Conservation (phyloP, 352 stramenopile species). For the Globisporangium cederbergense region DNA sequence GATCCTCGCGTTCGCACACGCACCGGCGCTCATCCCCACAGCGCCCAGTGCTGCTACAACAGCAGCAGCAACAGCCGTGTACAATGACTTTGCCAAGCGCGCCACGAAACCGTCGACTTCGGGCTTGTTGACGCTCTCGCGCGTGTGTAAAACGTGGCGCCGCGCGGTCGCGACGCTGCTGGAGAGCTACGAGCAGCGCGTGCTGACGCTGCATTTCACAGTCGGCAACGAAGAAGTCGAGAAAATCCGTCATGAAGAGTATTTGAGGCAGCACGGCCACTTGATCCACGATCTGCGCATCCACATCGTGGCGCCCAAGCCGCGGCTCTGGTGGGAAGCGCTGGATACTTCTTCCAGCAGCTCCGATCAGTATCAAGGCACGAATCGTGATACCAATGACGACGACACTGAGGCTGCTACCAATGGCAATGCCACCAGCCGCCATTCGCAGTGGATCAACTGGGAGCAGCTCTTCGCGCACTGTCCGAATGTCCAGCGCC, state of each 20-base stretch:
- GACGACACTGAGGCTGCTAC: not conserved
- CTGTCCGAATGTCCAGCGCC: constrained; percentile 32
- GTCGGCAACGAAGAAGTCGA: constrained; percentile 24
- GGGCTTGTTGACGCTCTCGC: constrained; percentile 25
- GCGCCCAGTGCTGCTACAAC: not conserved
- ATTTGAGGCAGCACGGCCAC: constrained; percentile 18
- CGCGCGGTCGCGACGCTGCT: constrained; percentile 20
- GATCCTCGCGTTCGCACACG: constrained; percentile 33
- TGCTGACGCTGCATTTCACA: constrained; percentile 29
- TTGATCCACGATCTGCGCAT: constrained; percentile 31
- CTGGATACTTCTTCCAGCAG: constrained; percentile 6
- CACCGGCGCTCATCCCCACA: constrained; percentile 34
- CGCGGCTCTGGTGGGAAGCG: constrained; percentile 31
- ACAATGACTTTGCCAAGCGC: constrained; percentile 26
- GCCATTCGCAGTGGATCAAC: constrained; percentile 35
- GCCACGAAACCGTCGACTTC: constrained; percentile 24
- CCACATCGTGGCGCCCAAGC: constrained; percentile 22
- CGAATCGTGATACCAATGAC: not conserved
- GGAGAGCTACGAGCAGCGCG: constrained; percentile 14
- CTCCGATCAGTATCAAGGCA: constrained; percentile 2
- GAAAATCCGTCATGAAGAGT: constrained; percentile 17
- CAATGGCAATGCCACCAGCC: not conserved
- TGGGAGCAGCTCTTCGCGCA: constrained; percentile 32
- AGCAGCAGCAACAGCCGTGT: not conserved
- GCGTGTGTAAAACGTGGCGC: constrained; percentile 31